These are phyloP conservation scores for Cercospora sp. DNA, from an alignment of 2,329 filamentous ascomycete species.

Conservation along the genomic window DNA sequence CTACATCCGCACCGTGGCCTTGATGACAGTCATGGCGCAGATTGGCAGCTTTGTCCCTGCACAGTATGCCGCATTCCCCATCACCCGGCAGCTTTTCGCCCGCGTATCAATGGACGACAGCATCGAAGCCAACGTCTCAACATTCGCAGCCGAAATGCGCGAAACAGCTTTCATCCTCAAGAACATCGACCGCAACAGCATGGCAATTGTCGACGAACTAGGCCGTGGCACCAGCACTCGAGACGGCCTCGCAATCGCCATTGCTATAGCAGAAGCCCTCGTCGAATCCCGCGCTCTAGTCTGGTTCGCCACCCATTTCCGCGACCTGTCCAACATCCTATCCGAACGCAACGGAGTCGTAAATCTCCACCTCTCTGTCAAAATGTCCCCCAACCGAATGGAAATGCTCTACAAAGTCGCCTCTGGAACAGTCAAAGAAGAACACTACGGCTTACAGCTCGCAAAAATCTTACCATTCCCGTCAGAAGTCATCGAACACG, in stretches of 20 bases:
- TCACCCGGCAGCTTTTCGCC: constrained; percentile 82
- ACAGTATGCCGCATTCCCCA: constrained; percentile 75
- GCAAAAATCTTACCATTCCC: constrained; percentile 76
- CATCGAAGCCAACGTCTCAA: constrained; percentile 87
- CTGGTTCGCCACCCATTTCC: constrained; percentile 94
- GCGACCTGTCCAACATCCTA: constrained; percentile 75
- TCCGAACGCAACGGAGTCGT: constrained; percentile 74
- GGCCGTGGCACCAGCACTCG: constrained; percentile 85
- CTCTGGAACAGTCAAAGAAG: constrained; percentile 67
- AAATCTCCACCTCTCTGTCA: constrained; percentile 76
- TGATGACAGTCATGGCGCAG: constrained; percentile 91
- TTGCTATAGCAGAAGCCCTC: constrained; percentile 86
- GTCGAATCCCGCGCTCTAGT: constrained; percentile 74
- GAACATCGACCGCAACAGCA: constrained; percentile 68
- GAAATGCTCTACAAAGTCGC: constrained; percentile 86
- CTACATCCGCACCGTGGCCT: constrained; percentile 81
- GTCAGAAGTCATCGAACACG: constrained; percentile 63
- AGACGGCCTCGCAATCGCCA: constrained; percentile 84
- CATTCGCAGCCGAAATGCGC: constrained; percentile 91
- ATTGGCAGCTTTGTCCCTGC: constrained; percentile 90
- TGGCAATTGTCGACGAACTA: constrained; percentile 83
- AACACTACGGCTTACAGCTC: constrained; percentile 81
- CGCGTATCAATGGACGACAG: constrained; percentile 83
- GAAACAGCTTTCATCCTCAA: constrained; percentile 91
- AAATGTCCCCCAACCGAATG: constrained; percentile 61